These are phyloP conservation scores for Fusarium beomiforme DNA, from an alignment of 2,329 filamentous ascomycete genomes.

Conservation along the genomic window DNA sequence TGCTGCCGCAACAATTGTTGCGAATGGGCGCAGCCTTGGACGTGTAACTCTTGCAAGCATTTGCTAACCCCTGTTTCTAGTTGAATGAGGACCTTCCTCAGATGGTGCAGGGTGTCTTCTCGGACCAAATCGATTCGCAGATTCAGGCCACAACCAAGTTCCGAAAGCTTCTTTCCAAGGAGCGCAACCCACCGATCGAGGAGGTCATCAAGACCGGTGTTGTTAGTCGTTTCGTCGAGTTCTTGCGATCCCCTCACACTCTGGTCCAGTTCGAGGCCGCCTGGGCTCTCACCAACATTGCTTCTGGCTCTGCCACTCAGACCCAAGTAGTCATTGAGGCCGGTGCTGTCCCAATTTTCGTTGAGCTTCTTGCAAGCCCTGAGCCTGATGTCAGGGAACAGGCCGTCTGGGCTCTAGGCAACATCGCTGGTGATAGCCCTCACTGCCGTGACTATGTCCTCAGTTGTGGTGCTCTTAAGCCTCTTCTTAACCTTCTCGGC, in stretches of 20 bases:
- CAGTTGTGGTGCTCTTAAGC: slow-evolving; percentile 88
- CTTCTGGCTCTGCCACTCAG: slow-evolving; percentile 94
- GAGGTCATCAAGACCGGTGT: slow-evolving; percentile 99
- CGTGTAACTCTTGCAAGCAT: slow-evolving; percentile 1
- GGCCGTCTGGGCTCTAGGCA: slow-evolving; percentile 97
- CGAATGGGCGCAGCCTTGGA: slow-evolving; percentile 5
- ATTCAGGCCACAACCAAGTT: slow-evolving; percentile 99
- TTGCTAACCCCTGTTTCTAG: slow-evolving; percentile 58
- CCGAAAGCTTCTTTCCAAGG: slow-evolving; percentile 96
- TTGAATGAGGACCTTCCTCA: slow-evolving; percentile 97
- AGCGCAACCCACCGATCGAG: slow-evolving; percentile 98
- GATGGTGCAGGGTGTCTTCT: slow-evolving; percentile 98
- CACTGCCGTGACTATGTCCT: slow-evolving; percentile 97
- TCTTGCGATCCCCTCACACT: slow-evolving; percentile 96
- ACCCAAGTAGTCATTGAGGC: slow-evolving; percentile 99
- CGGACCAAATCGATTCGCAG: slow-evolving; percentile 96
- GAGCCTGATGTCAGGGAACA: slow-evolving; percentile 98
- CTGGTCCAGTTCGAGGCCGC: slow-evolving; percentile 99
- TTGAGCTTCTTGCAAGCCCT: slow-evolving; percentile 92
- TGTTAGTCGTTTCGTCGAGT: slow-evolving; percentile 96
- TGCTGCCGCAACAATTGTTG: neutral
- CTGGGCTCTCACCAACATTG: slow-evolving; percentile 99
- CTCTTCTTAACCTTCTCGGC: slow-evolving; percentile 86
- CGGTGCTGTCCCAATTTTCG: slow-evolving; percentile 97
- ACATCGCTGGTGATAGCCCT: slow-evolving; percentile 98